Evolutionary conservation across 2,329 filamentous ascomycete genomes (phyloP).

Genomic region (Exophiala oligosperma): DNA sequence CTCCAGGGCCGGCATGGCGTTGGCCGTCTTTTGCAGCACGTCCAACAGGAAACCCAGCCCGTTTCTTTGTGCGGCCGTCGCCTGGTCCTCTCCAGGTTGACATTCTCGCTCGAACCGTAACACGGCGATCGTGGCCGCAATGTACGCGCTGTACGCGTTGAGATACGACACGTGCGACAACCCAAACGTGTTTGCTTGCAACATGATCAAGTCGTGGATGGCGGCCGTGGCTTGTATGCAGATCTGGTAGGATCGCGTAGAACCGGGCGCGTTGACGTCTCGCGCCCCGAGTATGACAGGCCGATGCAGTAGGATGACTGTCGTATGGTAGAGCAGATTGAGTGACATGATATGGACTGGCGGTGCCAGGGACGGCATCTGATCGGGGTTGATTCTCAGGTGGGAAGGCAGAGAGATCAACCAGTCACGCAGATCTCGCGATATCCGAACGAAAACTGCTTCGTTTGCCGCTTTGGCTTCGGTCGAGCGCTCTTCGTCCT

Average conservation of each 20-base stretch:
- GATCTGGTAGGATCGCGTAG: conserved; percentile 25
- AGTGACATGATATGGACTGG: conserved; percentile 49
- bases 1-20: conserved; percentile 30
- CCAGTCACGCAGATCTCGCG: conserved; percentile 47
- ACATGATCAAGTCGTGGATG: conserved; percentile 30
- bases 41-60: conserved; percentile 29
- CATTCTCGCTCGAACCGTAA: conserved; percentile 29
- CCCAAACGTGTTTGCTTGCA: conserved; percentile 32
- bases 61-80: conserved; percentile 20
- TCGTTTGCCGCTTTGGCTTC: conserved; percentile 21
- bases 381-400: conserved; percentile 40
- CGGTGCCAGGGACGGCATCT: conserved; percentile 34
- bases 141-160: conserved; percentile 32
- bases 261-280: conserved; percentile 16
- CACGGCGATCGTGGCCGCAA: conserved; percentile 32
- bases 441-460: conserved; percentile 35
- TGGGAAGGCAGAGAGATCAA: conserved; percentile 43
- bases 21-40: conserved; percentile 27
- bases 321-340: conserved; percentile 51
- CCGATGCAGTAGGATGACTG: conserved; percentile 55
- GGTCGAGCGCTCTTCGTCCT: conserved; percentile 19
- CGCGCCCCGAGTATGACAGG: conserved; percentile 45
- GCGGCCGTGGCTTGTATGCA: conserved; percentile 29
- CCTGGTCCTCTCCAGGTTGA: conserved; percentile 21
- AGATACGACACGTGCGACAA: conserved; percentile 30